A percentile compares a stretch with the other conserved stretches of the same genome.
Conservation (phyloP, 129 eudicot species). For the Kitagawia praeruptora region DNA sequence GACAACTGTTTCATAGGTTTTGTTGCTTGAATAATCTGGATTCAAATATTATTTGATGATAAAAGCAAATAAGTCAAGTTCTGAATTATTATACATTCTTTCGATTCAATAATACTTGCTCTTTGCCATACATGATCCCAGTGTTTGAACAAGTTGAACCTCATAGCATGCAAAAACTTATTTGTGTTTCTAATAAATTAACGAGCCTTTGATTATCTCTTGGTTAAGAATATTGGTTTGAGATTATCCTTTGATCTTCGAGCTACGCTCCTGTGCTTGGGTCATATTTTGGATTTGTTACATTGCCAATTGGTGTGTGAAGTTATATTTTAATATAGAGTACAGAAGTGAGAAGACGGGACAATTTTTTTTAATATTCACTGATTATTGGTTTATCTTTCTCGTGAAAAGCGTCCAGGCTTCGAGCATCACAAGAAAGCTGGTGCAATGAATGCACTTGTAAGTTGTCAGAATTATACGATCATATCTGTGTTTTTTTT, state of each 20-base stretch:
- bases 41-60: neutral
- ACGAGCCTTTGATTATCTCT: neutral
- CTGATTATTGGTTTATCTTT: too few species aligned
- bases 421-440: too few species aligned
- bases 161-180: neutral
- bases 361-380: too few species aligned
- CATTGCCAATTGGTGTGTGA: neutral
- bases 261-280: neutral
- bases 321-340: neutral
- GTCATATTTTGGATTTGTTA: neutral
- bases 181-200: neutral
- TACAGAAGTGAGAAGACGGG: neutral
- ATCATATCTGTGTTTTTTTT: too few species aligned
- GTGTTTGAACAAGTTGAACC: neutral
- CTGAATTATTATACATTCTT: neutral
- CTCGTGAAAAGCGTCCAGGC: too few species aligned
- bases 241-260: neutral
- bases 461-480: too few species aligned
- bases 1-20: neutral
- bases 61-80: neutral
- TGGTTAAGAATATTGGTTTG: neutral
- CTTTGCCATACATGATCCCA: neutral
- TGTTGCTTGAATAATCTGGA: neutral
- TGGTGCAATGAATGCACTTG: too few species aligned
- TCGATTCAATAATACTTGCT: neutral